phyloP scores from a whole-genome alignment of 352 stramenopile genomes.

The Pythium brachiatum region DNA sequence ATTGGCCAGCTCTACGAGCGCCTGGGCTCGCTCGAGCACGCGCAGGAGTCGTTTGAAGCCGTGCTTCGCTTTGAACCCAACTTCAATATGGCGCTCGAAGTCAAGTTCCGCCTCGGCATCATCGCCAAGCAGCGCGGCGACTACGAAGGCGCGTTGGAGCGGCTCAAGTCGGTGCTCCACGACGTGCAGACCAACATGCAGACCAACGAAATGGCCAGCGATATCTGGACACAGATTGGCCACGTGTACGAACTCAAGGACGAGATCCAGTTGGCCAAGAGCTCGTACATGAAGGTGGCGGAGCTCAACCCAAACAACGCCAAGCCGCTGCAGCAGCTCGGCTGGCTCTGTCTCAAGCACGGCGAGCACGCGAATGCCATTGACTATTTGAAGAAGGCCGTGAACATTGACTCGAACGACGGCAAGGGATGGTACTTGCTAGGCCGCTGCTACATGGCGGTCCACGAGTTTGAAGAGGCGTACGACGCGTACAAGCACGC shows the following conservation, averaged over 20 bases:
- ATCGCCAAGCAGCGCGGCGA: constrained; percentile 84
- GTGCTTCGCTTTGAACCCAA: constrained; percentile 83
- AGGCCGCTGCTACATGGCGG: constrained; percentile 90
- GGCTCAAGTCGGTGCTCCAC: constrained; percentile 79
- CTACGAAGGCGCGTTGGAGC: constrained; percentile 77
- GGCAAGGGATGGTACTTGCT: constrained; percentile 90
- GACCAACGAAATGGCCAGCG: constrained; percentile 80
- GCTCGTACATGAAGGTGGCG: constrained; percentile 81
- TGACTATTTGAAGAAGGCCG: constrained; percentile 83
- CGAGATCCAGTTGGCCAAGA: constrained; percentile 83
- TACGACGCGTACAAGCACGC: constrained; percentile 91
- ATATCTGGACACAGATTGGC: constrained; percentile 87
- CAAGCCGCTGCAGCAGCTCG: constrained; percentile 81
- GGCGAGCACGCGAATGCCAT: constrained; percentile 80
- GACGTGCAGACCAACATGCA: constrained; percentile 80
- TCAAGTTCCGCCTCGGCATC: constrained; percentile 84
- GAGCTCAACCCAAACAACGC: constrained; percentile 84
- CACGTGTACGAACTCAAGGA: constrained; percentile 88
- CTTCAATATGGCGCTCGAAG: constrained; percentile 86
- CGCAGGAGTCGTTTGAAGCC: constrained; percentile 83
- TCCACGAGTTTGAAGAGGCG: constrained; percentile 87
- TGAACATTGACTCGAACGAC: constrained; percentile 75
- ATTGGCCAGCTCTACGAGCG: constrained; percentile 87
- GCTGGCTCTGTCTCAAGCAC: constrained; percentile 84
- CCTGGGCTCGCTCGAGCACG: constrained; percentile 78